Conservation (phyloP, 2,329 filamentous ascomycete genomes). For the Verruconis gallopava region DNA sequence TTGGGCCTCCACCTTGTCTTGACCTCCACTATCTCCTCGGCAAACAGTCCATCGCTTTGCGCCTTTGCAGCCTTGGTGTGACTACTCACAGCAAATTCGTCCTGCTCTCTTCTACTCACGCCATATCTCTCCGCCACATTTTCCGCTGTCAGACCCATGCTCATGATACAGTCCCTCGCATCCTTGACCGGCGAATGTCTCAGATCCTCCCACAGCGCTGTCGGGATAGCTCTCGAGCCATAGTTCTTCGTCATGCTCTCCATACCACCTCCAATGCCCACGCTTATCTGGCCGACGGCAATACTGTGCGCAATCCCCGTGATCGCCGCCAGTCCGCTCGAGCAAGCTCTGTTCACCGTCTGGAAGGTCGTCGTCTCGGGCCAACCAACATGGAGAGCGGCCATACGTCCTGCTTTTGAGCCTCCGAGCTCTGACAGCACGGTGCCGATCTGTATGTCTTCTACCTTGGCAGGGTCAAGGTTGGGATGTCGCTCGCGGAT, state of each 20-base stretch:
- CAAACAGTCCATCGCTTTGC: constrained; percentile 56
- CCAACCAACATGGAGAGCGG: constrained; percentile 71
- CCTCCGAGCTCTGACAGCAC: constrained; percentile 86
- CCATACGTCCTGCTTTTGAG: constrained; percentile 83
- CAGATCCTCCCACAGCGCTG: constrained; percentile 64
- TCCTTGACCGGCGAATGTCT: constrained; percentile 51
- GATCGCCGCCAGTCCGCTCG: constrained; percentile 64
- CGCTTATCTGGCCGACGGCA: constrained; percentile 55
- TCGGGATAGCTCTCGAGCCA: constrained; percentile 69
- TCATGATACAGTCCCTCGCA: constrained; percentile 79
- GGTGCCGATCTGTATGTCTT: constrained; percentile 78
- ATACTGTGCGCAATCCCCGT: constrained; percentile 64
- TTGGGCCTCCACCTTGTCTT: constrained; percentile 55
- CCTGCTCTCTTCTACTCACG: constrained; percentile 63
- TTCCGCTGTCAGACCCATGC: constrained; percentile 83
- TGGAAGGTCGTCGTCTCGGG: constrained; percentile 61
- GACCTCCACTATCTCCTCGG: constrained; percentile 68
- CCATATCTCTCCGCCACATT: constrained; percentile 72
- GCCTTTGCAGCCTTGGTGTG: constrained; percentile 63
- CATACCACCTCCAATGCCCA: constrained; percentile 78
- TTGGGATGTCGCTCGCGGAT: constrained; percentile 61
- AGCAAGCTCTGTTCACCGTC: constrained; percentile 82
- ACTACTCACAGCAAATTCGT: constrained; percentile 63
- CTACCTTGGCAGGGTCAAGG: constrained; percentile 53
- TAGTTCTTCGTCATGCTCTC: constrained; percentile 96